A percentile compares a stretch with the other conserved stretches of the same genome.
Evolutionary conservation across 2,329 filamentous ascomycete species (phyloP).

Genomic region (Teratosphaeria destructans): DNA sequence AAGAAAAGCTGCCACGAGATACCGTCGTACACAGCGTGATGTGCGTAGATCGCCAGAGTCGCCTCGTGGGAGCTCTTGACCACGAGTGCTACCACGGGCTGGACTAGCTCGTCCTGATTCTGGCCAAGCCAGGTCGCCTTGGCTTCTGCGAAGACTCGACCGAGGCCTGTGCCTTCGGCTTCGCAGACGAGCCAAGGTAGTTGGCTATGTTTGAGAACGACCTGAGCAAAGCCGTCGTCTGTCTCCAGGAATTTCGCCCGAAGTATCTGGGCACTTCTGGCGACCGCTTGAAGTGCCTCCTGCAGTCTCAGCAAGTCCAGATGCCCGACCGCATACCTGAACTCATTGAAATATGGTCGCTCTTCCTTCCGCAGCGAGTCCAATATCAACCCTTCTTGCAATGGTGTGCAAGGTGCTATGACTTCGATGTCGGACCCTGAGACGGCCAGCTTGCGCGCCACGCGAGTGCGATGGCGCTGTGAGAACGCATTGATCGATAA

Average conservation of each 20-base stretch:
- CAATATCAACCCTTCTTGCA: slow-evolving; percentile 80
- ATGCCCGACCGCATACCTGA: slow-evolving; percentile 47
- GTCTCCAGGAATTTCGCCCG: slow-evolving; percentile 65
- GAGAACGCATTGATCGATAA: slow-evolving; percentile 49
- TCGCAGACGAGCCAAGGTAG: background rate
- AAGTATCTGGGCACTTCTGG: slow-evolving; percentile 51
- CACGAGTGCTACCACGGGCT: slow-evolving; percentile 44
- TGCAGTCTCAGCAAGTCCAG: slow-evolving; percentile 42
- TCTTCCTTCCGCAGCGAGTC: slow-evolving; percentile 49
- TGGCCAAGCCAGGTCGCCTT: slow-evolving; percentile 43
- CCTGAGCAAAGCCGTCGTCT: slow-evolving; percentile 66
- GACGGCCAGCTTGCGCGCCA: slow-evolving; percentile 45
- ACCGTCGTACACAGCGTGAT: slow-evolving; percentile 83
- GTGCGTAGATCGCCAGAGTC: slow-evolving; percentile 56
- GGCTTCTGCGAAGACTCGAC: slow-evolving; percentile 27
- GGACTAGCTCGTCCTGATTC: slow-evolving; percentile 41
- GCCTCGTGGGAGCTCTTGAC: slow-evolving; percentile 23
- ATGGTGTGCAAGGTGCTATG: slow-evolving; percentile 70
- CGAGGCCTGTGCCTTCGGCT: slow-evolving; percentile 31
- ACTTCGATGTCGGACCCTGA: slow-evolving; percentile 51
- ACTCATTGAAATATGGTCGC: slow-evolving; percentile 66
- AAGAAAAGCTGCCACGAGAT: slow-evolving; percentile 64
- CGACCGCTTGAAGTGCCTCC: slow-evolving; percentile 47
- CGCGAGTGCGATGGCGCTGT: slow-evolving; percentile 47
- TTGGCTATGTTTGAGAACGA: slow-evolving; percentile 41